A percentile compares a stretch with the other conserved stretches of the same genome.
These are phyloP conservation scores for Nemania diffusa DNA, from an alignment of 2,329 filamentous ascomycete species.

Conservation along the genomic window DNA sequence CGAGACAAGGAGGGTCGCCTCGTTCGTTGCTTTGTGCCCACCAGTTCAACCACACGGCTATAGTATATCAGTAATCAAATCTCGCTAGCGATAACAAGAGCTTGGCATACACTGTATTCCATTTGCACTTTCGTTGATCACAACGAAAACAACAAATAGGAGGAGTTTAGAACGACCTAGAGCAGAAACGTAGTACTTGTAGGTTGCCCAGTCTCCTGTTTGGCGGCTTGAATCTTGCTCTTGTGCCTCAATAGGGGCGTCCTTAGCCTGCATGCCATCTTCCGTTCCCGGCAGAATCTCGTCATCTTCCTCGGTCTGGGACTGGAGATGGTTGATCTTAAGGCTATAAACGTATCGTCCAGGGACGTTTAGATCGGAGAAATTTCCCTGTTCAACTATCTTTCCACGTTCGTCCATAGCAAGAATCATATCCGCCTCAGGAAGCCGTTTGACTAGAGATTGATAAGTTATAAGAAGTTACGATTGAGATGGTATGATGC, in stretches of 20 bases:
- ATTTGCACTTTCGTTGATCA: constrained; percentile 12
- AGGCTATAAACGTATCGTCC: constrained; percentile 28
- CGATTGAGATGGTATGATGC: background rate
- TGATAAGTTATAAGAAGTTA: background rate
- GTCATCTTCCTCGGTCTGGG: background rate
- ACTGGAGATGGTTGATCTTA: constrained; percentile 3
- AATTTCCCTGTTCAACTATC: constrained; percentile 25
- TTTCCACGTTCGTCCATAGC: constrained; percentile 18
- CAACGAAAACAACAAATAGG: constrained; percentile 18
- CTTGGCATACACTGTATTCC: constrained; percentile 25
- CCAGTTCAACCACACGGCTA: constrained; percentile 35
- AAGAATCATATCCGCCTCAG: constrained; percentile 25
- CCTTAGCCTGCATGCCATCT: background rate
- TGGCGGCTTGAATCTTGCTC: constrained; percentile 21
- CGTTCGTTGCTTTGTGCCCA: constrained; percentile 32
- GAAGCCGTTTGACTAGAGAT: constrained; percentile 17
- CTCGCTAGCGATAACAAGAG: background rate
- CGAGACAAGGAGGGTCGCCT: constrained; percentile 22
- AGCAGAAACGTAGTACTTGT: constrained; percentile 27
- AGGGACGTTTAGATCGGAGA: constrained; percentile 17
- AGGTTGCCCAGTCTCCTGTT: constrained; percentile 32
- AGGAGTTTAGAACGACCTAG: constrained; percentile 24
- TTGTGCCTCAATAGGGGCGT: background rate
- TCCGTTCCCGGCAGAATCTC: background rate
- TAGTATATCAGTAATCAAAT: background rate